These are phyloP conservation scores for Paramecium sexaurelia DNA, from an alignment of 73 alveolate species.

Conservation along the genomic window DNA sequence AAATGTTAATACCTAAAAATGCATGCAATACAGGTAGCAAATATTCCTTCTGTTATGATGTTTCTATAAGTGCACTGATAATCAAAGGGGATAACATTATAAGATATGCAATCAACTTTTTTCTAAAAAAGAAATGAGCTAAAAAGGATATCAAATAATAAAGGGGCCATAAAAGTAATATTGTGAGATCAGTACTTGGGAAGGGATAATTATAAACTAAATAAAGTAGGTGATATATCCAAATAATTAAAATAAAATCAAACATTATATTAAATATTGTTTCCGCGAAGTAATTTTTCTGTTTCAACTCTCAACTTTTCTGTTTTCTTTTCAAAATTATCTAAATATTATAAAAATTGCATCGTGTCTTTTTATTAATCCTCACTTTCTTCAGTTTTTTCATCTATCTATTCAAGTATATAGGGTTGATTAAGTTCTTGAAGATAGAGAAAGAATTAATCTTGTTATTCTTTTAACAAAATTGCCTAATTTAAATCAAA, in stretches of 20 bases:
- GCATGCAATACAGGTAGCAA: background rate
- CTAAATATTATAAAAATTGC: slow-evolving; percentile 7
- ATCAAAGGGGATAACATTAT: background rate
- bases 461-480: background rate
- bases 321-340: slow-evolving; percentile 18
- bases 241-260: background rate
- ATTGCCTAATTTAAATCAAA: slow-evolving; percentile 17
- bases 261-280: slow-evolving; percentile 6
- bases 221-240: slow-evolving; percentile 11
- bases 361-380: slow-evolving; percentile 1
- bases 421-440: slow-evolving; percentile 13
- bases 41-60: background rate
- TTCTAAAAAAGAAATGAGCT: background rate
- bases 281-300: slow-evolving; percentile 19
- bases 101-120: background rate
- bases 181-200: background rate
- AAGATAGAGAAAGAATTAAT: background rate
- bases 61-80: background rate
- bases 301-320: slow-evolving; percentile 34
- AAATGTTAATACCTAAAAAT: background rate
- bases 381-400: slow-evolving; percentile 40
- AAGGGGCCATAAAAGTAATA: background rate
- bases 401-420: slow-evolving; percentile 16
- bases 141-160: background rate
- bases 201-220: background rate